Base-by-base conservation (phyloP, 306 rosid genomes). In the Vicia villosa region DNA sequence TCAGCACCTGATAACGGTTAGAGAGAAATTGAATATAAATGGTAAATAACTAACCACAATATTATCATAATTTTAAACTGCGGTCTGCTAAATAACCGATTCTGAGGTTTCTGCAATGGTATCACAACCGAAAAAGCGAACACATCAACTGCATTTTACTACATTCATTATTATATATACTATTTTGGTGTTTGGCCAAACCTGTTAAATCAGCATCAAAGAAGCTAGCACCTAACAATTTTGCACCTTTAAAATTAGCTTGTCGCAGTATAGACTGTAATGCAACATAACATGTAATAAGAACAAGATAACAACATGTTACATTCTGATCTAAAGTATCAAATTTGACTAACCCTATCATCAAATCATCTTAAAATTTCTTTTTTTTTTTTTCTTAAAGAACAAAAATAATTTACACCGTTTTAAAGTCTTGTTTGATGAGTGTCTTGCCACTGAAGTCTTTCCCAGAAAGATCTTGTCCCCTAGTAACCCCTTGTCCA, bases 131-230 rank as follows among this genome's bases (percentile, higher is more conserved):
- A n/a, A n/a, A n/a, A n/a, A n/a, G n/a, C n/a, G n/a, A n/a, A n/a
- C n/a, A n/a, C n/a, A n/a, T n/a, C n/a, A n/a, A n/a, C 22, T 19
- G 9, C 52, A 6, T 46, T 46, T 46, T 14, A 19, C 51, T 15
- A 47, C 40, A 58, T 21, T 66, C 52, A 42, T 51, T 41, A 26
- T 15, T 16, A 65, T 30, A 69, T 21, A 58, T 21, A 69, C 36
- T 5, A 38, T 12, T 67, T 36, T 56, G 20, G 42, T 43, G 65
- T 10, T 10, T 45, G 51, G 58, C 4, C 58, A 38, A 69, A 91
- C 98, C 95, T 55, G 97, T 94, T 80, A 88, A 85, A 84, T 94
- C 99, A 63, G 97, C 87, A 80, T 88, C 97, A 51, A 94, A 94
- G 91, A 94, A 90, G 88, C 97, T 88, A 63, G 96, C 97, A 66